These are phyloP conservation scores for Paecilomyces sp. DNA, from an alignment of 2,329 filamentous ascomycete genomes.

Conservation along the genomic window DNA sequence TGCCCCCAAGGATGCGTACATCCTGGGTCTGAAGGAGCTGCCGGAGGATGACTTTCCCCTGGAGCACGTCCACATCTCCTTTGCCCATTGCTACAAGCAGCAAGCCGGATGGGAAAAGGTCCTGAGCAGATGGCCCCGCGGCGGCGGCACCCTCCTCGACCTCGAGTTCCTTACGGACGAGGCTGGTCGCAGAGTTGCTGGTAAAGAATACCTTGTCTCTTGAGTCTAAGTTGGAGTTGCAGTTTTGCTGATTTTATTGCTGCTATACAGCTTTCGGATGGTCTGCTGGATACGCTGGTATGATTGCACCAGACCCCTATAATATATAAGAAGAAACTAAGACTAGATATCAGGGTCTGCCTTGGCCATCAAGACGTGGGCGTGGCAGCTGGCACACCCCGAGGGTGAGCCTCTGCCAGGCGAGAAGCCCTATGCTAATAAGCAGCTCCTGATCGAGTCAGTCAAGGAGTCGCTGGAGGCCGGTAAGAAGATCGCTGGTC, in stretches of 20 bases:
- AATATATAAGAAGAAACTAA: slow-evolving; percentile 4
- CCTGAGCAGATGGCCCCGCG: slow-evolving; percentile 69
- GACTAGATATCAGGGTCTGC: slow-evolving; percentile 47
- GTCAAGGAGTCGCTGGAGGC: slow-evolving; percentile 64
- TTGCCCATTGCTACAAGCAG: slow-evolving; percentile 68
- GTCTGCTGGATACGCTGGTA: slow-evolving; percentile 65
- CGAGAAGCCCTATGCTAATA: slow-evolving; percentile 55
- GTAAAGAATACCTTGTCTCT: slow-evolving; percentile 11
- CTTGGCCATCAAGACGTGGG: slow-evolving; percentile 72
- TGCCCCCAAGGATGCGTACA: slow-evolving; percentile 60
- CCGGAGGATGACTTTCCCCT: slow-evolving; percentile 63
- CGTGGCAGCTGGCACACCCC: slow-evolving; percentile 69
- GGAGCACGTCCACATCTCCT: slow-evolving; percentile 65
- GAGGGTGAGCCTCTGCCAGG: slow-evolving; percentile 58
- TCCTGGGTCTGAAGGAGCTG: slow-evolving; percentile 72
- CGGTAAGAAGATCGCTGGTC: slow-evolving; percentile 60
- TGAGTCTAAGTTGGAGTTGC: neutral
- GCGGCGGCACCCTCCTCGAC: slow-evolving; percentile 71
- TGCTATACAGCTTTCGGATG: slow-evolving; percentile 43
- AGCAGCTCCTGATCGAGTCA: slow-evolving; percentile 63
- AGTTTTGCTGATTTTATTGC: slow-evolving; percentile 1
- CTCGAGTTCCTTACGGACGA: slow-evolving; percentile 79
- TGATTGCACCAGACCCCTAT: neutral
- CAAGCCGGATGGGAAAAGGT: slow-evolving; percentile 74
- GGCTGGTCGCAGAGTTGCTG: slow-evolving; percentile 51